phyloP scores from a whole-genome alignment of 75 land plant genomes.

The Picea glauca region DNA sequence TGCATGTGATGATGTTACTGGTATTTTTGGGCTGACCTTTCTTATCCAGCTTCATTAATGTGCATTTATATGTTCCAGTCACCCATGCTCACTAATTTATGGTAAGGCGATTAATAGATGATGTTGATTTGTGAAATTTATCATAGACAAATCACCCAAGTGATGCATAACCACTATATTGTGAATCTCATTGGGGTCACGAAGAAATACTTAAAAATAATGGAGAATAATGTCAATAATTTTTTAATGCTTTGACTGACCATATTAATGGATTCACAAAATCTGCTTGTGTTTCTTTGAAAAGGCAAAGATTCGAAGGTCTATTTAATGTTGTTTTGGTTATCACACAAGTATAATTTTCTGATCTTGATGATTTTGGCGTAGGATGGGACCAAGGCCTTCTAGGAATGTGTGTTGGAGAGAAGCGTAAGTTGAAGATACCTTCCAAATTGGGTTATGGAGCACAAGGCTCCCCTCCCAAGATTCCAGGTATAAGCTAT shows the following conservation, averaged over 20 bases:
- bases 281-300: neutral
- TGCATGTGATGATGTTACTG: no score
- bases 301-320: neutral
- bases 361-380: neutral
- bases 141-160: no score
- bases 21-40: no score
- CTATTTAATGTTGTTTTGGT: neutral
- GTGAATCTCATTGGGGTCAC: no score
- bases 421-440: constrained; percentile 90
- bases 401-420: constrained; percentile 94
- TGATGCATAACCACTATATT: no score
- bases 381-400: constrained; percentile 98
- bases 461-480: constrained; percentile 87
- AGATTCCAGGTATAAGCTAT: constrained; percentile 65
- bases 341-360: neutral
- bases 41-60: no score
- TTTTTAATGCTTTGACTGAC: neutral
- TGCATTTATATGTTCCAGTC: no score
- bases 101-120: no score
- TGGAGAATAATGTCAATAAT: neutral
- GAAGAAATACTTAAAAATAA: no score
- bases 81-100: no score
- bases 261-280: neutral
- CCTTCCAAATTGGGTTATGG: constrained; percentile 96
- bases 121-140: no score